Percentiles rank a stretch among this genome's conserved stretches.
phyloP scores from a whole-genome alignment of 1,284 basidiomycete species.

The Trichosporon faecale region DNA sequence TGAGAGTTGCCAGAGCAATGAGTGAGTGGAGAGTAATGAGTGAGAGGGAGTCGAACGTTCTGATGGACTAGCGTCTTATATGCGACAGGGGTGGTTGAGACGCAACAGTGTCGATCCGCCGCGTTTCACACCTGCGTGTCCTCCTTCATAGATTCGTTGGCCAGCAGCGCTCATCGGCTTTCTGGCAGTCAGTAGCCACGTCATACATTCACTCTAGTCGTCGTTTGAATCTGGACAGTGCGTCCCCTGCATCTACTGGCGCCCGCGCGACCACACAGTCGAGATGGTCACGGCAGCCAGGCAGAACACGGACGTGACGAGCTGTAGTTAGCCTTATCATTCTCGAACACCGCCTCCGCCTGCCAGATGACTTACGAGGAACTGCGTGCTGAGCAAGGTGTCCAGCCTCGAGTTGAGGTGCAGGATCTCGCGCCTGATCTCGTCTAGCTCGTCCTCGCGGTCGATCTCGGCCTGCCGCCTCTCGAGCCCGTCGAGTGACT shows the following conservation, averaged over 20 bases:
- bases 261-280: constrained; percentile 1
- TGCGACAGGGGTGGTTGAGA: no score
- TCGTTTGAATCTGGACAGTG: no score
- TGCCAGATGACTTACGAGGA: neutral
- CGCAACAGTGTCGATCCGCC: no score
- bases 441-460: neutral
- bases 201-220: neutral
- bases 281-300: neutral
- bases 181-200: neutral
- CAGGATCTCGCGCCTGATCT: neutral
- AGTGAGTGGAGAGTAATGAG: no score
- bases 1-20: no score
- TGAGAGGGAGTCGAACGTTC: no score
- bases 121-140: no score
- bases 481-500: neutral
- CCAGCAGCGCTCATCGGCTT: no score
- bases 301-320: neutral
- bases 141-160: no score
- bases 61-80: no score
- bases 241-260: neutral
- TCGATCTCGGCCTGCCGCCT: neutral
- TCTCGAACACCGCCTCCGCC: neutral
- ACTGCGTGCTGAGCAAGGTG: neutral
- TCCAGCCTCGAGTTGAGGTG: neutral
- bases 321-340: neutral